Evolutionary conservation across 208 protist species (phyloP), one percentile per base, ranked within the genome.

Genomic region (Trypanosomatidae sp.): DNA sequence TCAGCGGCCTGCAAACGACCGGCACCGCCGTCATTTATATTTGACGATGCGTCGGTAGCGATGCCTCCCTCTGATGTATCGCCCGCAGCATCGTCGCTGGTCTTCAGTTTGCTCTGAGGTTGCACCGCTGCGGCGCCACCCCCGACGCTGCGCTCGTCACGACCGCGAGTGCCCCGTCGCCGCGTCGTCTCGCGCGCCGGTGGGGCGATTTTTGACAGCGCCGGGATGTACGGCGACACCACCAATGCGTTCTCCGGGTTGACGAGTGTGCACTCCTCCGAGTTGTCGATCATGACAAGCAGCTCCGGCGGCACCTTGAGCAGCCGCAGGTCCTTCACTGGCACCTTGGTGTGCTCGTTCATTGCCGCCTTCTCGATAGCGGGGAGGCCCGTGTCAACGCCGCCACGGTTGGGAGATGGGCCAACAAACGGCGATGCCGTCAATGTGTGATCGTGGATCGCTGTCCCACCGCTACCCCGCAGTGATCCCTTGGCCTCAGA

Each of bases 281-380:
- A 84, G 75, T 97, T 97, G 77, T 97, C 92, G 43, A 97, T 86
- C 90, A 95, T 92, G 62, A 97, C 85, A 62, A 93, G 79, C 69
- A 95, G 70, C 79, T 94, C 90, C 28, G 86, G 84, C 56, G 92
- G 92, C 46, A 97, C 92, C 64, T 92, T 91, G 36, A 97, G 80
- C 15, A 89, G 71, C 39, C 89, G 87, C 73, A 97, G 72, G 71
- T 97, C 92, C 80, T 97, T 97, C 59, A 95, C 73, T 13, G 95
- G 69, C 62, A 94, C 80, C 82, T 88, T 88, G 25, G 83, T 72
- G 36, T 79, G 82, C 64, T 84, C 86, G 62, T 85, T 88, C 47
- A 91, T 68, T 8, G 43, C 46, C 1, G 65, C 44, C 67, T 74
- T 71, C 39, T 74, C 71, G 3, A 68, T 12, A 0, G 47, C 43